phyloP scores from a whole-genome alignment of 2,329 filamentous ascomycete genomes.

The Arthrobotrys iridis region DNA sequence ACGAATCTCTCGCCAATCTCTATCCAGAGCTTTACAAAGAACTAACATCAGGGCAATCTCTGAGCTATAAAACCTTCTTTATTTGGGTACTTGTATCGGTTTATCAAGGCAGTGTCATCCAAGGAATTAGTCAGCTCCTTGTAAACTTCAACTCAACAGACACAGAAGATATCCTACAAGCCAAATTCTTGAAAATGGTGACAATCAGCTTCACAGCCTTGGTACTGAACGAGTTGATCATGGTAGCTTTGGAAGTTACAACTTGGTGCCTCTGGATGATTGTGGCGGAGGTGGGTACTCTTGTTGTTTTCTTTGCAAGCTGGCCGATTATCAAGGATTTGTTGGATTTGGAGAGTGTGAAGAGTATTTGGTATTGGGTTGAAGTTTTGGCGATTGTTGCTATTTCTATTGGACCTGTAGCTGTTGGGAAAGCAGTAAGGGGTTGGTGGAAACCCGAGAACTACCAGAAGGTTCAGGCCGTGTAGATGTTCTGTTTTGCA shows the following conservation, averaged over 20 bases:
- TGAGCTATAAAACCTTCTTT: constrained; percentile 95
- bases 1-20: constrained; percentile 89
- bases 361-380: constrained; percentile 51
- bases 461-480: constrained; percentile 49
- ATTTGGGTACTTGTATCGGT: constrained; percentile 94
- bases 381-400: constrained; percentile 41
- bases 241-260: constrained; percentile 96
- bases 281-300: constrained; percentile 81
- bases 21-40: constrained; percentile 99
- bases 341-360: constrained; percentile 47
- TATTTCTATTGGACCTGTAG: constrained; percentile 43
- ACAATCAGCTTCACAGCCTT: constrained; percentile 91
- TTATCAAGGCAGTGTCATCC: constrained; percentile 76
- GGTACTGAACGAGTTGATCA: constrained; percentile 91
- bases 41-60: constrained; percentile 83
- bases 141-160: constrained; percentile 62
- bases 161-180: constrained; percentile 76
- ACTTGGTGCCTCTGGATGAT: constrained; percentile 98
- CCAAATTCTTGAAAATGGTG: constrained; percentile 76
- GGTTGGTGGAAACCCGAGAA: constrained; percentile 51
- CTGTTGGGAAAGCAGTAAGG: constrained; percentile 31
- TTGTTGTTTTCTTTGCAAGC: constrained; percentile 62
- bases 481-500: constrained; percentile 30
- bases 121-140: constrained; percentile 89
- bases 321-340: constrained; percentile 44